These are phyloP conservation scores for Xylariaceae sp. DNA, from an alignment of 2,329 filamentous ascomycete species.

Conservation along the genomic window DNA sequence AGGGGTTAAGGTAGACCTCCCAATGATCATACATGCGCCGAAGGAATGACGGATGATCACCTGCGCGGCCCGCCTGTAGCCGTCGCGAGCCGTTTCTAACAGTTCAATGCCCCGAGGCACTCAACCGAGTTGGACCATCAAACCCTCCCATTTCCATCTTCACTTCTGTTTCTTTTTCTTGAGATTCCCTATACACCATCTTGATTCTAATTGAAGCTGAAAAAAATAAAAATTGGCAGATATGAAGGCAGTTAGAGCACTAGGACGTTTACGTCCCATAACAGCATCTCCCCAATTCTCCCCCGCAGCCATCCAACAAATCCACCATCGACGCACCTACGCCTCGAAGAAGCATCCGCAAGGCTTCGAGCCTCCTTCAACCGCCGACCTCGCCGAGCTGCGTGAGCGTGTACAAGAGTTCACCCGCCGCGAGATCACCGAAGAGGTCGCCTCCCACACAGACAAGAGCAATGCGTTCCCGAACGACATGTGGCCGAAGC, in stretches of 20 bases:
- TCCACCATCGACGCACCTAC: slow-evolving; percentile 47
- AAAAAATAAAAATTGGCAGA: slow-evolving; percentile 48
- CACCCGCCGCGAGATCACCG: slow-evolving; percentile 82
- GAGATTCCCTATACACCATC: no score
- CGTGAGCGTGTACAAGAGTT: slow-evolving; percentile 89
- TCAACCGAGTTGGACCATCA: background rate
- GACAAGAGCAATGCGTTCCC: slow-evolving; percentile 90
- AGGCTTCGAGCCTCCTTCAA: slow-evolving; percentile 71
- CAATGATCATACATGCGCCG: slow-evolving; percentile 32
- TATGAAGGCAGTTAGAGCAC: slow-evolving; percentile 47
- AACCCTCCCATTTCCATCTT: slow-evolving; percentile 21
- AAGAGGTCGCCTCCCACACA: slow-evolving; percentile 81
- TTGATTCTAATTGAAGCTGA: slow-evolving; percentile 8
- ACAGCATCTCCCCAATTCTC: slow-evolving; percentile 32
- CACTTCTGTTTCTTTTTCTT: background rate
- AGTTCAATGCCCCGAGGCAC: background rate
- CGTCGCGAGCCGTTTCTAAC: slow-evolving; percentile 24
- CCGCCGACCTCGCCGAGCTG: slow-evolving; percentile 78
- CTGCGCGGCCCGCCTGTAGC: slow-evolving; percentile 27
- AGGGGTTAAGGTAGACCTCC: slow-evolving; percentile 1
- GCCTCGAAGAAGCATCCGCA: slow-evolving; percentile 69
- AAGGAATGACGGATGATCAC: slow-evolving; percentile 11
- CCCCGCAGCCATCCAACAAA: slow-evolving; percentile 48
- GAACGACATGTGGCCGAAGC: slow-evolving; percentile 87
- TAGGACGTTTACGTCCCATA: slow-evolving; percentile 34